Evolutionary conservation across 2,329 filamentous ascomycete species (phyloP), one percentile per base, ranked within the genome.

Genomic region (Capronia coronata): DNA sequence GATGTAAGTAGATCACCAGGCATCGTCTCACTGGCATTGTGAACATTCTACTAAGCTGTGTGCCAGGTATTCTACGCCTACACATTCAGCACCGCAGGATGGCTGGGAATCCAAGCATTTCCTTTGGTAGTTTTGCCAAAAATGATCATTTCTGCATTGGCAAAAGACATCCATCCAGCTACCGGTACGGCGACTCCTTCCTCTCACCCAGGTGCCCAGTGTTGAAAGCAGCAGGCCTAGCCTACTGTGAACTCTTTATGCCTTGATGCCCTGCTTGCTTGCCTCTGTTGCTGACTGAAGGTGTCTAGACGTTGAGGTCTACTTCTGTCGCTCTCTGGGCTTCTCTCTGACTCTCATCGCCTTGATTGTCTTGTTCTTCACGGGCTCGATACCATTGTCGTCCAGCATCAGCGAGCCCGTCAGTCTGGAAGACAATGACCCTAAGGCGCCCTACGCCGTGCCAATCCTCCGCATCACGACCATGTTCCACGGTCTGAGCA

Each of bases 321-420:
- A 91, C 74, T 82, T 90, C 65, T 80, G 80, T 44, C 83, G 86
- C 35, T 79, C 76, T 22, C 75, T 88, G 1, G 86, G 84, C 55
- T 71, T 90, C 49, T 71, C 80, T 23, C 75, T 88, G 38, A 70
- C 89, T 18, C 71, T 80, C 8, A 68, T 91, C 22, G 81, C 80
- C 25, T 62, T 82, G 5, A 67, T 85, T 10, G 75, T 76, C n/a
- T 68, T 89, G 30, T 72, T 87, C 29, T 74, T 90, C 23, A 85
- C 84, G 0, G 87, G 86, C 40, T 76, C 77, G 2, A 72, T 91
- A 3, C 86, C 86, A 0, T 67, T 89, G 10, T 76, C 74, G 1
- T 75, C 76, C n/a, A 18, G 62, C 73, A 46, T 50, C 18, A 54
- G 59, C 1, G 65, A 68, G 27, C 58, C 69, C 13, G 65, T 71